Evolutionary conservation across 2,329 filamentous ascomycete species (phyloP).

Genomic region (Tolypocladium nubicola): DNA sequence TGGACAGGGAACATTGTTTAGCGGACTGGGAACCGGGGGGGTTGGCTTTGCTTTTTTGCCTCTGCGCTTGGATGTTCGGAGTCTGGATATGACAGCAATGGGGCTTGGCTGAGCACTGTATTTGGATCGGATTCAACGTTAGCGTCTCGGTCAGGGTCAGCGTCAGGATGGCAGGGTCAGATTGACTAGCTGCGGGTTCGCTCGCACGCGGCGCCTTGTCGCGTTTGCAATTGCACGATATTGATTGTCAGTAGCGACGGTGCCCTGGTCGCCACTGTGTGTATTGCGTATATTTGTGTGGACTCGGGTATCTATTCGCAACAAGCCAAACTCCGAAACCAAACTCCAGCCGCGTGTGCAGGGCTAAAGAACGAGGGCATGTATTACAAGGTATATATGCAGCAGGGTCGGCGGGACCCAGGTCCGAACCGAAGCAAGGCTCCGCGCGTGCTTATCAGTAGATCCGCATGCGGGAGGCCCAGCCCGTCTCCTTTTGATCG

Average conservation of each 20-base stretch:
- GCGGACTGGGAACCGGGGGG: neutral
- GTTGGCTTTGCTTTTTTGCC: neutral
- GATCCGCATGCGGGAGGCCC: constrained; percentile 70
- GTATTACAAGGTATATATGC: neutral
- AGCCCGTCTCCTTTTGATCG: constrained; percentile 67
- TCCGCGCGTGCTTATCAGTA: constrained; percentile 32
- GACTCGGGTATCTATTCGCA: constrained; percentile 2
- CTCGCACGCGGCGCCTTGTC: neutral
- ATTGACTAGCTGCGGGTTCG: neutral
- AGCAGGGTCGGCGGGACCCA: neutral
- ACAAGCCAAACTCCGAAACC: neutral
- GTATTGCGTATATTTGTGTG: neutral
- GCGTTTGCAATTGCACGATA: neutral
- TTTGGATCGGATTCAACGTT: neutral
- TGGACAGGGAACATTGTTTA: neutral
- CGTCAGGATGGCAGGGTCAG: neutral
- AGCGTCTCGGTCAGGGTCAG: neutral
- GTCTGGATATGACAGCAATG: constrained; percentile 12
- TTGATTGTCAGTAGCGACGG: neutral
- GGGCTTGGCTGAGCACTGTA: neutral
- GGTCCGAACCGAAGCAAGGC: no score
- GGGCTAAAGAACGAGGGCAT: neutral
- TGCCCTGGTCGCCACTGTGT: neutral
- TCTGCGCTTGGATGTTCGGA: constrained; percentile 12
- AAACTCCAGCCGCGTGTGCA: neutral